phyloP scores from a whole-genome alignment of 2,329 filamentous ascomycete genomes.

The Microsporum ferrugineum region DNA sequence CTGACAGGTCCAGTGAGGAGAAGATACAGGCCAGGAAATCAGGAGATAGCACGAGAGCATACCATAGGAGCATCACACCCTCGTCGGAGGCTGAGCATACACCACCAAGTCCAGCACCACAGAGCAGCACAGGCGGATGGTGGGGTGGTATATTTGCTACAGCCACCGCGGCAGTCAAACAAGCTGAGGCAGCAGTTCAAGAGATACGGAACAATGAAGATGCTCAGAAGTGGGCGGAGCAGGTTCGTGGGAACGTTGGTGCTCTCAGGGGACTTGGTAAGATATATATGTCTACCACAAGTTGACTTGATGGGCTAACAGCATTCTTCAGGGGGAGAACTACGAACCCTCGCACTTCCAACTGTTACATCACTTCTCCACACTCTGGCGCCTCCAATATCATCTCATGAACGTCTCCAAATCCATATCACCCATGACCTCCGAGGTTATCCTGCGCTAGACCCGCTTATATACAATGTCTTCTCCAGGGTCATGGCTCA shows the following conservation, averaged over 20 bases:
- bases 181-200: constrained; percentile 83
- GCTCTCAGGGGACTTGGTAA: constrained; percentile 62
- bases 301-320: neutral
- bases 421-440: constrained; percentile 98
- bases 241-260: constrained; percentile 80
- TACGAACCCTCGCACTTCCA: constrained; percentile 74
- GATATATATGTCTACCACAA: constrained; percentile 22
- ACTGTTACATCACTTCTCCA: constrained; percentile 93
- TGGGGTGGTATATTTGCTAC: constrained; percentile 80
- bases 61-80: constrained; percentile 60
- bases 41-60: constrained; percentile 61
- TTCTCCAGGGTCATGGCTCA: constrained; percentile 98
- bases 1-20: constrained; percentile 54
- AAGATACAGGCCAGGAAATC: constrained; percentile 55
- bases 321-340: constrained; percentile 58
- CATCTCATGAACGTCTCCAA: constrained; percentile 87
- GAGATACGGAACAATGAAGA: constrained; percentile 95
- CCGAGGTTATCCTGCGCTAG: constrained; percentile 83
- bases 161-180: constrained; percentile 63
- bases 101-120: constrained; percentile 44
- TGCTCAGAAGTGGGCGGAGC: constrained; percentile 89
- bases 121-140: constrained; percentile 57
- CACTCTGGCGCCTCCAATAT: constrained; percentile 90
- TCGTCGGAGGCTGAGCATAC: constrained; percentile 39
- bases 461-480: constrained; percentile 80